Conservation (phyloP, 495 filamentous ascomycete species). For the Mytilinidion resinicola region DNA sequence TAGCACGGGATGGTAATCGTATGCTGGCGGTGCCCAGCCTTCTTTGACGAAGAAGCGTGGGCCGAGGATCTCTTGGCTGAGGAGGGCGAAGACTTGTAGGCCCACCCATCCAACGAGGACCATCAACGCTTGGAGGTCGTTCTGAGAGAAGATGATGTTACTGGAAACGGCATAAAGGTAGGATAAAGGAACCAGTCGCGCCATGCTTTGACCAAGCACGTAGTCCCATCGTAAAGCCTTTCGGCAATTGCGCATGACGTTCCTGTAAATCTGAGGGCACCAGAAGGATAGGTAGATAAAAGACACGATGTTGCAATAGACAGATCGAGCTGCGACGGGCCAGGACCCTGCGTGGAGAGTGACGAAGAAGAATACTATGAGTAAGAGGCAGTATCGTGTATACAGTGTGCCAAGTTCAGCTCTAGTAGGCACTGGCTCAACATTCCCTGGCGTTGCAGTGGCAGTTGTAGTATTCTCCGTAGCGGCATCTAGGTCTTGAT, state of each 20-base stretch:
- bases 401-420: constrained; percentile 68
- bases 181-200: constrained; percentile 68
- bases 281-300: constrained; percentile 83
- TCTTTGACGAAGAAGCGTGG: constrained; percentile 69
- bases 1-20: constrained; percentile 90
- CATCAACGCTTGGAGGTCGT: constrained; percentile 56
- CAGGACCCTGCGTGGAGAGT: constrained; percentile 70
- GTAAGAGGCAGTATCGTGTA: constrained; percentile 66
- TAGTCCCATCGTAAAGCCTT: constrained; percentile 83
- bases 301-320: constrained; percentile 62
- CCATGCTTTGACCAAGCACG: constrained; percentile 71
- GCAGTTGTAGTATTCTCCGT: constrained; percentile 39
- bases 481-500: constrained; percentile 67
- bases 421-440: constrained; percentile 34
- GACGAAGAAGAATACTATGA: constrained; percentile 65
- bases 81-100: constrained; percentile 75
- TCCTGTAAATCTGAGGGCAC: constrained; percentile 85
- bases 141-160: constrained; percentile 75
- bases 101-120: constrained; percentile 77
- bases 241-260: constrained; percentile 83
- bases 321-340: constrained; percentile 58
- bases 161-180: constrained; percentile 70
- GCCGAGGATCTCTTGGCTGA: constrained; percentile 76
- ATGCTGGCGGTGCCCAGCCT: constrained; percentile 72
- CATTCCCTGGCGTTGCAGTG: constrained; percentile 18